Percentiles rank a stretch among this genome's conserved stretches.
Evolutionary conservation across 768 basidiomycete species (phyloP).

Genomic region (Postia placenta): DNA sequence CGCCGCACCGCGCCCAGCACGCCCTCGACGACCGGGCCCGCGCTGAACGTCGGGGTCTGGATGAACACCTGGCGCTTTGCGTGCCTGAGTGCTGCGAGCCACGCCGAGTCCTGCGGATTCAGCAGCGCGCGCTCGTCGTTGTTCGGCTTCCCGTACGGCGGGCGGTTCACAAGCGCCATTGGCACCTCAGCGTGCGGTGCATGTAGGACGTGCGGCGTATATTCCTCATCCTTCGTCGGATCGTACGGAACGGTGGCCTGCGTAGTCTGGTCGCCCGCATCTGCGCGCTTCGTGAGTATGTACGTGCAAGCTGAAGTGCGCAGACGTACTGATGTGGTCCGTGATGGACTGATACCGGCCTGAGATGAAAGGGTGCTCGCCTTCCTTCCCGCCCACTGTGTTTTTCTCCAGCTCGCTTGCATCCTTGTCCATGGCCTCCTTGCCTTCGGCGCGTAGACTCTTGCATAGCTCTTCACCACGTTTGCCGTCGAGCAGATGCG

Average conservation of each 20-base stretch:
- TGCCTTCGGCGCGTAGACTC: background rate
- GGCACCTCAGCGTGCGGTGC: constrained; percentile 51
- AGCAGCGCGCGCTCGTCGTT: constrained; percentile 6
- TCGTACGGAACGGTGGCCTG: constrained; percentile 24
- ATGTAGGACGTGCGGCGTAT: constrained; percentile 58
- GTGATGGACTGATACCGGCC: constrained; percentile 5
- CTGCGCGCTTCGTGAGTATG: constrained; percentile 8
- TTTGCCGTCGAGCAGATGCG: constrained; percentile 8
- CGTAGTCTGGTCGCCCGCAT: constrained; percentile 20
- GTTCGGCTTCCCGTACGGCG: constrained; percentile 35
- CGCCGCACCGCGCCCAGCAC: constrained; percentile 54
- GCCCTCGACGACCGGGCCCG: constrained; percentile 52
- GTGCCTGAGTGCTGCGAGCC: constrained; percentile 57
- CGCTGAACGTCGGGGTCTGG: constrained; percentile 71
- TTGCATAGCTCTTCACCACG: constrained; percentile 4
- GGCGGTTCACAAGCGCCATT: constrained; percentile 60
- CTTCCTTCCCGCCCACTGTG: background rate
- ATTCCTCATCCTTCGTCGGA: constrained; percentile 34
- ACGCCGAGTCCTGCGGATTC: constrained; percentile 58
- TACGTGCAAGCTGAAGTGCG: background rate
- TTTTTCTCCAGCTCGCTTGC: background rate
- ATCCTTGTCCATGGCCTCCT: background rate
- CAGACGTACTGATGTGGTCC: constrained; percentile 6
- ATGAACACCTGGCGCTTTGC: constrained; percentile 62
- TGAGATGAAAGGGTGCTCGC: constrained; percentile 1